phyloP scores from a whole-genome alignment of 2,329 filamentous ascomycete genomes.

The Teratosphaeria pseudoeucalypti region DNA sequence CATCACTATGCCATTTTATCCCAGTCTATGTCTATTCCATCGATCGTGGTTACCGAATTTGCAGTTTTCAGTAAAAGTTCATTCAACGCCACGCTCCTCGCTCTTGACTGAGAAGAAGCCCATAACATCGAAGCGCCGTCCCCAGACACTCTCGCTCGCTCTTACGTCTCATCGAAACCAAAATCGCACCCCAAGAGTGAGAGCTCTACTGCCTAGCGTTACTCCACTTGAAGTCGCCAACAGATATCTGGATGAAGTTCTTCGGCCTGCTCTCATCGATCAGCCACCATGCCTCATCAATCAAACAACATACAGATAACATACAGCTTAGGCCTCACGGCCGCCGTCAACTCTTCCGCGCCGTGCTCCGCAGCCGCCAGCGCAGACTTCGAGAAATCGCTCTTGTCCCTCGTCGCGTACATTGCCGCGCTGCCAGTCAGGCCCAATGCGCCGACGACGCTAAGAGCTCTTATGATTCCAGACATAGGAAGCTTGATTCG shows the following conservation, averaged over 20 bases:
- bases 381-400: slow-evolving; percentile 10
- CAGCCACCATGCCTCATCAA: neutral
- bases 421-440: neutral
- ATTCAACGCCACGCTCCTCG: neutral
- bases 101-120: neutral
- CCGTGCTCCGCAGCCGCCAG: slow-evolving; percentile 11
- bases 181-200: neutral
- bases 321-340: slow-evolving; percentile 9
- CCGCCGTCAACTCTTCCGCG: slow-evolving; percentile 1
- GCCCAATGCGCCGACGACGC: neutral
- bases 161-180: neutral
- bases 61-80: neutral
- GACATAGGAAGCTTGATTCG: neutral
- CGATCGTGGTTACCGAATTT: neutral
- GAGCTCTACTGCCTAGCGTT: slow-evolving; percentile 2
- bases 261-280: neutral
- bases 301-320: neutral
- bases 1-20: neutral
- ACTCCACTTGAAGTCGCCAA: slow-evolving; percentile 9
- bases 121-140: neutral
- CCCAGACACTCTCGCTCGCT: neutral
- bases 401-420: neutral
- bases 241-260: slow-evolving; percentile 14
- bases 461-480: neutral
- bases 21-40: neutral